These are phyloP conservation scores for Vinca minor DNA, from an alignment of 257 asterid genomes.

Conservation along the genomic window DNA sequence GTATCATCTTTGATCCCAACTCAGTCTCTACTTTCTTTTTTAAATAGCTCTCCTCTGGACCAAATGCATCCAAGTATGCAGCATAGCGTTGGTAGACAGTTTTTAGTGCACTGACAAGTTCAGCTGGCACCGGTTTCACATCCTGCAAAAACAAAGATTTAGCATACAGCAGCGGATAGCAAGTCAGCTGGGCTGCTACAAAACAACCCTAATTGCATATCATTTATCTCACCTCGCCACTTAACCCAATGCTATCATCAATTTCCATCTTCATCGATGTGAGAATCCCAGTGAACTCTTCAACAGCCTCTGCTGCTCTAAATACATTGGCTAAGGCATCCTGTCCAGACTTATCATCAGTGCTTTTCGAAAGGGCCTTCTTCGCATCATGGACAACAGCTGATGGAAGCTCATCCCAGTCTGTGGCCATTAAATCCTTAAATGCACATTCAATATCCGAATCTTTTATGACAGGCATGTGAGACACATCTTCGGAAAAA, in stretches of 20 bases:
- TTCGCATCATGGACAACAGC: slow-evolving; percentile 49
- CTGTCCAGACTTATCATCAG: slow-evolving; percentile 73
- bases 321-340: slow-evolving; percentile 61
- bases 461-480: slow-evolving; percentile 62
- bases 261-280: slow-evolving; percentile 74
- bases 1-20: slow-evolving; percentile 80
- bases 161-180: slow-evolving; percentile 18
- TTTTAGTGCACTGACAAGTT: slow-evolving; percentile 51
- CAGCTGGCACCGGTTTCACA: slow-evolving; percentile 78
- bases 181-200: neutral
- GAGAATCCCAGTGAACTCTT: slow-evolving; percentile 69
- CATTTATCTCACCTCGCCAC: slow-evolving; percentile 70
- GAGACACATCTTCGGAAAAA: slow-evolving; percentile 59
- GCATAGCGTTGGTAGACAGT: slow-evolving; percentile 59
- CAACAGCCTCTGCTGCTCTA: slow-evolving; percentile 92
- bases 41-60: slow-evolving; percentile 73
- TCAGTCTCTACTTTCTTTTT: slow-evolving; percentile 94
- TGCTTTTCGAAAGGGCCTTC: slow-evolving; percentile 58
- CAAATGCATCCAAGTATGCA: slow-evolving; percentile 70
- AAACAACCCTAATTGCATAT: neutral
- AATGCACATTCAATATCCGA: slow-evolving; percentile 54
- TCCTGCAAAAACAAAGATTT: slow-evolving; percentile 38
- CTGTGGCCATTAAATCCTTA: slow-evolving; percentile 79
- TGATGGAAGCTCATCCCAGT: slow-evolving; percentile 71
- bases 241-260: slow-evolving; percentile 76